Evolutionary conservation across 2,329 filamentous ascomycete genomes (phyloP).

Genomic region (Fragosphaeria purpurea): DNA sequence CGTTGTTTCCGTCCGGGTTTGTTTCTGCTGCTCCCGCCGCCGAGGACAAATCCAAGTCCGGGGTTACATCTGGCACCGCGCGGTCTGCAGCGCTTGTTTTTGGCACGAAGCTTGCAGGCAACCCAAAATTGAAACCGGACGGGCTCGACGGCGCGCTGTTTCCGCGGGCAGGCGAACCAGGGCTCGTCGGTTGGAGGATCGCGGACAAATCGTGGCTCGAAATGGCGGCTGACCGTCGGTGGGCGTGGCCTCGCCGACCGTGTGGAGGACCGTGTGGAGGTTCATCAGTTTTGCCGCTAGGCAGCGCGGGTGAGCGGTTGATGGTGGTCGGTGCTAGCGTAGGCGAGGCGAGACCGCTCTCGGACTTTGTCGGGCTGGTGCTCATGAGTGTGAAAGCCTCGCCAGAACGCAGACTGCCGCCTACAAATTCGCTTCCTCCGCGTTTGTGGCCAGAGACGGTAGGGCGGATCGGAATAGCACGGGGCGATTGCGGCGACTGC

Average conservation of each 20-base stretch:
- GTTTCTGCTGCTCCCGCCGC: not conserved
- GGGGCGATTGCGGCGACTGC: constrained; percentile 41
- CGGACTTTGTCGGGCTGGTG: constrained; percentile 58
- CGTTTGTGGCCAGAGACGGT: constrained; percentile 66
- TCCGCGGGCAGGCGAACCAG: constrained; percentile 40
- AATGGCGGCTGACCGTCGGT: constrained; percentile 72
- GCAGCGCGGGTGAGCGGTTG: not conserved
- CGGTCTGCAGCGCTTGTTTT: constrained; percentile 7
- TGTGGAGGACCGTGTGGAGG: constrained; percentile 15
- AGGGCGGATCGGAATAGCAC: constrained; percentile 40
- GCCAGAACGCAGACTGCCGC: constrained; percentile 53
- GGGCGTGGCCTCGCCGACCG: constrained; percentile 60
- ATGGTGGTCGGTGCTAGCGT: constrained; percentile 40
- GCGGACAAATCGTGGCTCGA: constrained; percentile 72
- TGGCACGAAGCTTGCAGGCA: constrained; percentile 11
- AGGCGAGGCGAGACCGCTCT: constrained; percentile 48
- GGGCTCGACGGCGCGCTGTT: constrained; percentile 58
- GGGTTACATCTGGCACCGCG: constrained; percentile 3
- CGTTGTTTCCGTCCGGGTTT: not conserved
- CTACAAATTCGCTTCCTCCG: constrained; percentile 79
- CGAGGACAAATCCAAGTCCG: constrained; percentile 6
- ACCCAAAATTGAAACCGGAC: constrained; percentile 36
- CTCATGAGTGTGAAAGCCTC: constrained; percentile 53
- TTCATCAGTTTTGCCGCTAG: not conserved
- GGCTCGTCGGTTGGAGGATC: constrained; percentile 51